Evolutionary conservation across 2,329 filamentous ascomycete genomes (phyloP), one percentile per base, ranked within the genome.

Genomic region (Passalora sequoiae): DNA sequence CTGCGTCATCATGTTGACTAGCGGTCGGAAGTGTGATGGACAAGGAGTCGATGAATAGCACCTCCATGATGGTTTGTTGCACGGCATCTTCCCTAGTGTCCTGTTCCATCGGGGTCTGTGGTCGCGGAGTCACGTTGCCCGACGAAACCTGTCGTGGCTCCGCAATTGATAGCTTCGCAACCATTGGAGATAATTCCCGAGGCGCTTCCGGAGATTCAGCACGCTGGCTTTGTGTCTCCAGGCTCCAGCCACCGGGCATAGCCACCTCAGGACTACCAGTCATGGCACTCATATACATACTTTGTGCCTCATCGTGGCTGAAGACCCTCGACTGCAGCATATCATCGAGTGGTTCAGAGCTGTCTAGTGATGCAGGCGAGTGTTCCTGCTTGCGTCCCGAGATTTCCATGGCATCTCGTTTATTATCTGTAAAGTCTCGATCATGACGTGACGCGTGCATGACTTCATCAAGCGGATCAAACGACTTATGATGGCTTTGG

Each of bases 271-370:
- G 46, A 40, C 47, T 54, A 15, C 52, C 47, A 45, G 74, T 78
- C 43, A 80, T 68, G 8, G 76, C 79, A 58, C 80, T 91, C 81
- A 89, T 83, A 56, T 92, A 94, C 81, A 94, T 86, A 62, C 87
- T 92, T 59, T 87, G 81, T 0, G 85, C 86, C 50, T 91, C 85
- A 49, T 88, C 84, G 46, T 88, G 84, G 25, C 78, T 87, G 58
- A 85, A 91, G 1, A 89, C 59, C 29, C 78, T 81, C 4, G 86
- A 91, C 49, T 68, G 55, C 9, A 64, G 38, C 53, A 66, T 47
- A n/a, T 59, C 59, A n/a, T 58, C 48, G 15, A 49, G 39, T 12
- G 22, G 16, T 16, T 35, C 43, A 30, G 43, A 10, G 10, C 12
- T 17, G 3, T 49, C 46, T 13, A 31, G 39, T 5, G 42, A 35